Percentiles rank a stretch among this genome's conserved stretches.
Conservation (phyloP, 2,329 filamentous ascomycete species). For the Cladosporium sp. region DNA sequence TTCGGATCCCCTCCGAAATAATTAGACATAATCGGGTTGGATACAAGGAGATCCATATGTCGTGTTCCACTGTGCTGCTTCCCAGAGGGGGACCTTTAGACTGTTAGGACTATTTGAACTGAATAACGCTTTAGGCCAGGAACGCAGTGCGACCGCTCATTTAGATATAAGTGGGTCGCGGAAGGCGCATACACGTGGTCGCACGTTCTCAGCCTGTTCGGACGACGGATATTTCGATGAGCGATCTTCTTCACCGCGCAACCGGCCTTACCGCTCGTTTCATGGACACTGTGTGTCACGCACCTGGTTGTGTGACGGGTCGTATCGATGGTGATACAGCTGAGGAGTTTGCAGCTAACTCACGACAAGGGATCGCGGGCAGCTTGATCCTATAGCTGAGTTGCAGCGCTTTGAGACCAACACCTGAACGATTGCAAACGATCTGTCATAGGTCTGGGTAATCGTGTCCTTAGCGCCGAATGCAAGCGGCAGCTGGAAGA, state of each 20-base stretch:
- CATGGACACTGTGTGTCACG: neutral
- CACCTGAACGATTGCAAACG: neutral
- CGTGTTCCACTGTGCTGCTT: neutral
- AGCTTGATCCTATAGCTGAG: neutral
- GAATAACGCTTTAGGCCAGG: neutral
- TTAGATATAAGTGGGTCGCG: neutral
- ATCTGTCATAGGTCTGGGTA: neutral
- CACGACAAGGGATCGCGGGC: neutral
- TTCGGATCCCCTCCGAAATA: slow-evolving; percentile 6
- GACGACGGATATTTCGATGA: neutral
- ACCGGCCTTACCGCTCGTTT: neutral
- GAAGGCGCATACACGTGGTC: neutral
- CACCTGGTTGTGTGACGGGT: neutral
- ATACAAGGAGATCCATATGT: slow-evolving; percentile 1
- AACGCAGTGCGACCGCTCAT: neutral
- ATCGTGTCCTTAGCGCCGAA: slow-evolving; percentile 1
- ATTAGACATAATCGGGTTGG: neutral
- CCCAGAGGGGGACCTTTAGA: neutral
- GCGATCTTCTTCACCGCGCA: neutral
- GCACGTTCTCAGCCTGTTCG: neutral
- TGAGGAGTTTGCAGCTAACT: neutral
- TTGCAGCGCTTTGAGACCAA: slow-evolving; percentile 6
- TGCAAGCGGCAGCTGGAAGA: neutral
- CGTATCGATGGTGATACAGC: slow-evolving; percentile 2
- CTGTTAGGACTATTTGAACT: neutral